These are phyloP conservation scores for Imleria badia DNA, from an alignment of 768 basidiomycete species.

Conservation along the genomic window DNA sequence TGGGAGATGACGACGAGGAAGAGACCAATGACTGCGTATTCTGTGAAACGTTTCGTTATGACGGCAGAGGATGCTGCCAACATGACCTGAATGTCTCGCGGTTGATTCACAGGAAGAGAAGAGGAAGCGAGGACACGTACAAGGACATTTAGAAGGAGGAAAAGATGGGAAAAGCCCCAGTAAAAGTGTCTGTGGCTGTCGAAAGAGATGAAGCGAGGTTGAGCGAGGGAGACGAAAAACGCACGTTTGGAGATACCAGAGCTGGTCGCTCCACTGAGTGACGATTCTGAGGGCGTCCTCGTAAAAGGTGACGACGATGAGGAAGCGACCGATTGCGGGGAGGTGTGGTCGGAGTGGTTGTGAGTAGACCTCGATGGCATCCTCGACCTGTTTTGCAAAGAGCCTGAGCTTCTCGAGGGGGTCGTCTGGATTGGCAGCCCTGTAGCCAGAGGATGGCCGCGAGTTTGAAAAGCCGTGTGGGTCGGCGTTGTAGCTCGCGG, in stretches of 20 bases:
- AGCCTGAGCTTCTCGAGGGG: constrained; percentile 75
- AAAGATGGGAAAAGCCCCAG: constrained; percentile 92
- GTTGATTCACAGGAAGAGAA: neutral
- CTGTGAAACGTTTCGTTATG: constrained; percentile 83
- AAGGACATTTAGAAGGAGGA: constrained; percentile 87
- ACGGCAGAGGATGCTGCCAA: constrained; percentile 78
- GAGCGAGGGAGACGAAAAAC: constrained; percentile 30
- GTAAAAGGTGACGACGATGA: constrained; percentile 97
- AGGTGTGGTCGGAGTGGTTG: constrained; percentile 93
- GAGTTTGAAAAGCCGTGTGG: constrained; percentile 81
- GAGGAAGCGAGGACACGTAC: constrained; percentile 48
- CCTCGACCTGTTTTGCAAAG: constrained; percentile 78
- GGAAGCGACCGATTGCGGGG: constrained; percentile 91
- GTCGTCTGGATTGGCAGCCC: constrained; percentile 78
- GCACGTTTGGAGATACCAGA: constrained; percentile 97
- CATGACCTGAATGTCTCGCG: constrained; percentile 67
- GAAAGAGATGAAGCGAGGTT: constrained; percentile 2
- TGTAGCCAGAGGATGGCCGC: constrained; percentile 66
- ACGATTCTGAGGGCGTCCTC: constrained; percentile 94
- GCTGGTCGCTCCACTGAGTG: constrained; percentile 95
- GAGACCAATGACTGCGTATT: constrained; percentile 88
- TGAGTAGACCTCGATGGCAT: constrained; percentile 87
- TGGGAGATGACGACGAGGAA: constrained; percentile 91
- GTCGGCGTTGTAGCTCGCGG: constrained; percentile 60
- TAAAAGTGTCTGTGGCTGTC: constrained; percentile 91